Percentiles rank a stretch among this genome's conserved stretches.
These are phyloP conservation scores for Nakazawaea ishiwadae DNA, from an alignment of 805 yeast genomes.

Conservation along the genomic window DNA sequence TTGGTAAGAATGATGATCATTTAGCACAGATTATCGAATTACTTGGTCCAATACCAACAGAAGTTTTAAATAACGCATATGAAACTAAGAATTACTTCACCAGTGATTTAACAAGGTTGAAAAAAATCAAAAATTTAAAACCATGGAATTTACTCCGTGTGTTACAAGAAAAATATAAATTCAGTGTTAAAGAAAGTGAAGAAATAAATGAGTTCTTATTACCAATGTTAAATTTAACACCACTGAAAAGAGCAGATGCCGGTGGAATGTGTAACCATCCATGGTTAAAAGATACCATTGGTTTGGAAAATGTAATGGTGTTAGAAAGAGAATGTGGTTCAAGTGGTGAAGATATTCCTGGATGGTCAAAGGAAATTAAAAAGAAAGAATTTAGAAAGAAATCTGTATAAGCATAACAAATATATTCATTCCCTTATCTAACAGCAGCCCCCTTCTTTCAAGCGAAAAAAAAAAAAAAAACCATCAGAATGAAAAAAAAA, in stretches of 20 bases:
- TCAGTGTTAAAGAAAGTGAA: conserved; percentile 60
- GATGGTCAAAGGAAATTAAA: conserved; percentile 75
- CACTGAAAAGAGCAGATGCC: conserved; percentile 85
- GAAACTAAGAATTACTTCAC: conserved; percentile 41
- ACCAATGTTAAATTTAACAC: conserved; percentile 82
- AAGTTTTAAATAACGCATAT: conserved; percentile 54
- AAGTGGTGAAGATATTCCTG: conserved; percentile 83
- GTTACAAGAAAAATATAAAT: conserved; percentile 78
- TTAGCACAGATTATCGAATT: conserved; percentile 56
- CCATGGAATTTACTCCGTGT: conserved; percentile 89
- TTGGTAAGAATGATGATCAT: conserved; percentile 55
- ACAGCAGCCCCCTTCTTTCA: too few relatives aligned
- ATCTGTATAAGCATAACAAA: background rate
- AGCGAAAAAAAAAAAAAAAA: too few relatives aligned
- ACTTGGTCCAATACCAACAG: conserved; percentile 41
- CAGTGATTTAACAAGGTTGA: conserved; percentile 39
- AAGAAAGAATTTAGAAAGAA: conserved; percentile 11
- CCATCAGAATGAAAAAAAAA: too few relatives aligned
- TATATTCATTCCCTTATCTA: too few relatives aligned
- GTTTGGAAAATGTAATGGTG: conserved; percentile 61
- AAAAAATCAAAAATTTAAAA: conserved; percentile 75
- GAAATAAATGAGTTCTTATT: conserved; percentile 70
- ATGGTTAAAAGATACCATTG: conserved; percentile 76
- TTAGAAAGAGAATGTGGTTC: conserved; percentile 70
- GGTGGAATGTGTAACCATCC: conserved; percentile 91